Evolutionary conservation across 768 basidiomycete genomes (phyloP), one percentile per base, ranked within the genome.

Genomic region (Glaciozyma antarctica): DNA sequence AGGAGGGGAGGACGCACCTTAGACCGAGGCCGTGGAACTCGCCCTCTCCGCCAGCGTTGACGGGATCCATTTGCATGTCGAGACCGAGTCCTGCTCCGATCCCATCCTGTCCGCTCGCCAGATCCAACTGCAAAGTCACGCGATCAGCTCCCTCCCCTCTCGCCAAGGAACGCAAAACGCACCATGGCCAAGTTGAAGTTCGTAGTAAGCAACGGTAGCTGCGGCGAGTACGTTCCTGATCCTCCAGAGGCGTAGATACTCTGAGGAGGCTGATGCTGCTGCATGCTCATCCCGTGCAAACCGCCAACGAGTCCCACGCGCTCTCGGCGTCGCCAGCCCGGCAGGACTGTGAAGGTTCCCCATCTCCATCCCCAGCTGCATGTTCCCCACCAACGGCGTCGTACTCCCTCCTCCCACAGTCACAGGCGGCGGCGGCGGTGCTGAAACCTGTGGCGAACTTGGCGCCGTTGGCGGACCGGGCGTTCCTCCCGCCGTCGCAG

Each of bases 21-120:
- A 74, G 53, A 7, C 72, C 73, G 2, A 69, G 61, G 0, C 71
- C 67, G 45, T 71, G 64, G 49, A 72, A 73, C 62, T 74, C 73
- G 48, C 67, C 66, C 1, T 62, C 15, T 32, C 66, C 38, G 57
- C 61, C 48, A 38, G 38, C 49, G 6, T 51, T 51, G 26, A 43
- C 43, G 30, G 59, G 49, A 26, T 56, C 55, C 26, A 61, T 38
- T 0, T 60, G 61, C 69, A 62, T 68, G 49, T 64, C 66, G 17
- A 69, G 58, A 8, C 66, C 67, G 21, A 63, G 53, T 22, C 61
- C 55, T 3, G 56, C 58, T 24, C 64, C 69, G 12, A 64, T 44
- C 1, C 57, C 66, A 62, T 67, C 64, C 21, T 65, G 62, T 56
- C 55, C 58, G 45, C 38, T 63, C 44, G 60, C 62, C 21, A 70